Base-by-base conservation (phyloP, 1,139 yeast genomes). In the Eremothecium sinecaudum region DNA sequence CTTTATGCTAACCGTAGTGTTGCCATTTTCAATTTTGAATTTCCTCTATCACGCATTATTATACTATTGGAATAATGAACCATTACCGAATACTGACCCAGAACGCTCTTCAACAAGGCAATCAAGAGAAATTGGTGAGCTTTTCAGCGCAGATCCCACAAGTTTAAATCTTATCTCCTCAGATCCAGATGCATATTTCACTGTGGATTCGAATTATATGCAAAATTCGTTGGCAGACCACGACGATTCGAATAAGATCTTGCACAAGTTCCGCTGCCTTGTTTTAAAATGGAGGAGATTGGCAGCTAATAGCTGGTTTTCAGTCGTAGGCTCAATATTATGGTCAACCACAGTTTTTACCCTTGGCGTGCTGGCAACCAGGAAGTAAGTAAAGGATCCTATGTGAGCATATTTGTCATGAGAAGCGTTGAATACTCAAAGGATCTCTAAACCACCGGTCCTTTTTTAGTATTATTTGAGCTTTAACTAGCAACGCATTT, bases 11-110 rank as follows among this genome's bases (percentile, higher is more conserved):
- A 27, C 38, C 10, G 41, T 51, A 2, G 41, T 54, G 13, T 14
- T 46, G 6, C 57, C 59, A 13, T 50, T 50, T 22, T 42, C 47
- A 3, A 11, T 36, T 1, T 11, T 44, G 5, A 46, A 52, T 38
- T 46, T 49, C 21, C 2, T 44, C 3, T 35, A 41, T n/a, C 46
- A 46, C 36, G 33, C 45, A 3, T 27, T 43, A 17, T 37, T 47
- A 5, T 50, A 40, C 32, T 40, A 44, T 19, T 51, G 53, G 48
- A 45, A 41, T n/a, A 52, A 51, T 30, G 35, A 34, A 4, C 32
- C 25, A 7, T 9, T 12, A 12, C 7, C 10, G 11, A 13, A 9
- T 8, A 7, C 25, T 7, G 7, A 9, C 7, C 11, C 10, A 7
- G 11, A 13, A 8, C 14, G 11, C n/a, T 14, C 14, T n/a, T 16